These are phyloP conservation scores for Penicillium sp. DNA, from an alignment of 2,329 filamentous ascomycete species.

Conservation along the genomic window DNA sequence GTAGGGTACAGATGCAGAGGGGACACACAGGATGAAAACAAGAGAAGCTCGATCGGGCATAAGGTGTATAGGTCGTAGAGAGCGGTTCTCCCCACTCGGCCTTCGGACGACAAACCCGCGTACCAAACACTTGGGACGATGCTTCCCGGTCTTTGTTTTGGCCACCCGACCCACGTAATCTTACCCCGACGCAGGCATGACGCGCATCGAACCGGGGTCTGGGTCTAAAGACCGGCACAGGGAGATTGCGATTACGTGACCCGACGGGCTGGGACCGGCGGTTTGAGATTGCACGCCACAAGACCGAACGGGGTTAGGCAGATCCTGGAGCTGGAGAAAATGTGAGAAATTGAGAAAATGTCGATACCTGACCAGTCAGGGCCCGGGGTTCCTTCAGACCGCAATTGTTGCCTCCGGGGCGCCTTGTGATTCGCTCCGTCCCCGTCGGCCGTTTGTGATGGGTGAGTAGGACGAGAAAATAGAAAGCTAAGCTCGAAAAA, in stretches of 20 bases:
- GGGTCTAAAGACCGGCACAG: slow-evolving; percentile 1
- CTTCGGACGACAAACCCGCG: slow-evolving; percentile 9
- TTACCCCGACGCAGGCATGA: slow-evolving; percentile 2
- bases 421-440: slow-evolving; percentile 14
- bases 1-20: no score
- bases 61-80: background rate
- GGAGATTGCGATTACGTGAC: slow-evolving; percentile 1
- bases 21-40: no score
- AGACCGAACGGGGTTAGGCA: background rate
- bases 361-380: slow-evolving; percentile 14
- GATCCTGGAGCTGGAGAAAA: background rate
- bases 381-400: slow-evolving; percentile 21
- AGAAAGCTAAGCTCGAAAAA: background rate
- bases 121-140: slow-evolving; percentile 19
- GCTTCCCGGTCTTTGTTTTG: slow-evolving; percentile 1
- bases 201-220: slow-evolving; percentile 19
- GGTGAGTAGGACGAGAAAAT: background rate
- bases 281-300: slow-evolving; percentile 21
- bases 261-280: slow-evolving; percentile 11
- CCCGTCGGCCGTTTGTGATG: no score
- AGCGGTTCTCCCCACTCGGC: background rate
- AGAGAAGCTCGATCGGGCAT: background rate
- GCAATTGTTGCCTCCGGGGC: slow-evolving; percentile 1
- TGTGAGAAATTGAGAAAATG: background rate
- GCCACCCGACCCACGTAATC: slow-evolving; percentile 8